Base-by-base conservation (phyloP, 1,284 basidiomycete genomes). In the Rhodotorula sp. region DNA sequence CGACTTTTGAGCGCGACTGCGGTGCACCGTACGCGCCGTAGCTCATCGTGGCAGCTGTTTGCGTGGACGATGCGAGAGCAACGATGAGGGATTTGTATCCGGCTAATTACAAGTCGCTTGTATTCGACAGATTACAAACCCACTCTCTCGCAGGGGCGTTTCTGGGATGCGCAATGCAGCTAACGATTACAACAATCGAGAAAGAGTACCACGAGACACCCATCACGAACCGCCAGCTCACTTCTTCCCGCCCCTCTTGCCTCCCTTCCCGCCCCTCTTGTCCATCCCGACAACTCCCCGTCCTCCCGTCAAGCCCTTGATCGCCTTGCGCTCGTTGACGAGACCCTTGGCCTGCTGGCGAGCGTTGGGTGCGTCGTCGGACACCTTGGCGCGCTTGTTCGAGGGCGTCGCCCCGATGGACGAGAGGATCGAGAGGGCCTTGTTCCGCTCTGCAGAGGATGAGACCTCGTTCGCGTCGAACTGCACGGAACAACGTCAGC, bases 261-360 rank as follows among this genome's bases (percentile, higher is more conserved):
- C 59, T 4, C 63, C 68, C 59, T 54, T 57, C 16, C 65, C 59
- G 18, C 65, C 65, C 59, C 58, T 56, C 67, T 69, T 46, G 57
- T 67, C 68, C 44, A 73, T 54, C 34, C 67, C 67, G 53, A 68
- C 47, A 31, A 65, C 69, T 16, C 73, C 73, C 13, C 58, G 52
- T 1, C 73, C 73, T 22, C 68, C 68, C 15, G 73, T 73, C 11
- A 75, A 59, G 53, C 67, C 46, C 67, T 75, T 75, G 62, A 96
- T 87, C 0, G 93, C 93, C 81, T 95, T 96, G 67, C 93, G 86
- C 1, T 90, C 86, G 77, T 94, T 94, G 66, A 95, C 79, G 2
- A 89, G 84, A 18, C 82, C 82, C 48, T 84, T 83, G 64, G 85
- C 85, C 59, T 70, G 64, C 50, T 70, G 68, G 24, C 68, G 52